Evolutionary conservation across 2,329 filamentous ascomycete species (phyloP).

Genomic region (Sarocladium kiliense): DNA sequence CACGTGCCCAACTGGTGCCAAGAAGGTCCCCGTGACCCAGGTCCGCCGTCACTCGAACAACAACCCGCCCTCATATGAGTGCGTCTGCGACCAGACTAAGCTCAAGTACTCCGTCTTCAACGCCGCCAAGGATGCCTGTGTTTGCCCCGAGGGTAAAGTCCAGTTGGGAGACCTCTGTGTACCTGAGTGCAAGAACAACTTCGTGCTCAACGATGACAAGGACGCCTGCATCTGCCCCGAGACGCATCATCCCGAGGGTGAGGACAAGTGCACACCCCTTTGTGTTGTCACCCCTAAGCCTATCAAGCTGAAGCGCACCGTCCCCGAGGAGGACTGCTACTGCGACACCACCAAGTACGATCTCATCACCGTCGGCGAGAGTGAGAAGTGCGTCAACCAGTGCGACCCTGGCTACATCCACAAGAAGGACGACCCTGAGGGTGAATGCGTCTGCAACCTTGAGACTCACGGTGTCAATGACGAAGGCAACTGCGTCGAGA

Average conservation of each 20-base stretch:
- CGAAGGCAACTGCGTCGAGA: neutral
- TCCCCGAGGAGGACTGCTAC: too few relatives aligned
- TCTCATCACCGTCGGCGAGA: neutral
- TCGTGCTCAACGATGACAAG: too few relatives aligned
- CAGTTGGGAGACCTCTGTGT: too few relatives aligned
- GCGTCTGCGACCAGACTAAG: neutral
- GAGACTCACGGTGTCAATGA: neutral
- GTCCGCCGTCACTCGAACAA: too few relatives aligned
- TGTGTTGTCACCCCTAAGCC: neutral
- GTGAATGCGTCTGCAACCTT: neutral
- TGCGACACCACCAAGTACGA: neutral
- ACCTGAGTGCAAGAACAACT: too few relatives aligned
- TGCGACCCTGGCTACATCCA: neutral
- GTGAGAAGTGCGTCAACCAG: neutral
- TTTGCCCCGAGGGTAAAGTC: too few relatives aligned
- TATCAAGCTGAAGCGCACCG: too few relatives aligned
- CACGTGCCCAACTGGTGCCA: neutral
- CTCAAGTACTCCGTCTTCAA: slow-evolving; percentile 1
- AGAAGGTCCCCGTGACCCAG: neutral
- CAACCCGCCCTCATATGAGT: too few relatives aligned
- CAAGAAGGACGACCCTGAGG: neutral
- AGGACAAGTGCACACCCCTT: neutral
- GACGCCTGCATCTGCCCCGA: neutral
- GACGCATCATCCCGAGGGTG: too few relatives aligned
- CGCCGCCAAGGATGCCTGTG: too few relatives aligned